Evolutionary conservation across 2,329 filamentous ascomycete species (phyloP).

Genomic region (Exophiala sp.): DNA sequence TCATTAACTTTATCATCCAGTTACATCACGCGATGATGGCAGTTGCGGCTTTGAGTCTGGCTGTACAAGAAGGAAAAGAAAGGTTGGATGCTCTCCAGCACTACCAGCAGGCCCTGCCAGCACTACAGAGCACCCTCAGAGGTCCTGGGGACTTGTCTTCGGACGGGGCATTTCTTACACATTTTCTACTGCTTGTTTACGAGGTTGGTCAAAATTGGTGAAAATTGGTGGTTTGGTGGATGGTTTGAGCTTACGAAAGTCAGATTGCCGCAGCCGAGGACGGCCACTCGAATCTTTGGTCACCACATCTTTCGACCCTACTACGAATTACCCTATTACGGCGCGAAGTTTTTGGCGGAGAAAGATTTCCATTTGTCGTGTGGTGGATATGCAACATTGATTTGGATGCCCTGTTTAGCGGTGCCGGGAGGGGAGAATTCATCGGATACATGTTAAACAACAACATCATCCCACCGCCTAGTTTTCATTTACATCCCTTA

Average conservation of each 20-base stretch:
- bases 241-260: slow-evolving; percentile 18
- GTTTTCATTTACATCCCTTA: slow-evolving; percentile 37
- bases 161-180: slow-evolving; percentile 52
- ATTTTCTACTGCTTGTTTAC: slow-evolving; percentile 53
- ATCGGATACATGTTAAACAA: slow-evolving; percentile 44
- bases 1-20: slow-evolving; percentile 33
- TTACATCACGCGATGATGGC: slow-evolving; percentile 55
- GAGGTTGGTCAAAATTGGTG: slow-evolving; percentile 39
- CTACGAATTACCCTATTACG: slow-evolving; percentile 47
- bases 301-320: slow-evolving; percentile 49
- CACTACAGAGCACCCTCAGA: slow-evolving; percentile 41
- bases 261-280: slow-evolving; percentile 45
- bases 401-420: slow-evolving; percentile 50
- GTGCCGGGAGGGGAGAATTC: slow-evolving; percentile 48
- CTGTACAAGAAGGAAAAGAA: slow-evolving; percentile 42
- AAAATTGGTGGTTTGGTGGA: no score
- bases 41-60: slow-evolving; percentile 50
- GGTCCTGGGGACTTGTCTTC: slow-evolving; percentile 49
- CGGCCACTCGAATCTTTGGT: slow-evolving; percentile 48
- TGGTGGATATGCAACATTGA: slow-evolving; percentile 53
- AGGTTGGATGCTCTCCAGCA: slow-evolving; percentile 49
- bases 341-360: slow-evolving; percentile 40
- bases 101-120: slow-evolving; percentile 50
- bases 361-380: slow-evolving; percentile 47
- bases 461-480: slow-evolving; percentile 43